Percentiles rank a stretch among this genome's conserved stretches.
Conservation (phyloP, 1,284 basidiomycete species). For the Xerocomus amazonicus region DNA sequence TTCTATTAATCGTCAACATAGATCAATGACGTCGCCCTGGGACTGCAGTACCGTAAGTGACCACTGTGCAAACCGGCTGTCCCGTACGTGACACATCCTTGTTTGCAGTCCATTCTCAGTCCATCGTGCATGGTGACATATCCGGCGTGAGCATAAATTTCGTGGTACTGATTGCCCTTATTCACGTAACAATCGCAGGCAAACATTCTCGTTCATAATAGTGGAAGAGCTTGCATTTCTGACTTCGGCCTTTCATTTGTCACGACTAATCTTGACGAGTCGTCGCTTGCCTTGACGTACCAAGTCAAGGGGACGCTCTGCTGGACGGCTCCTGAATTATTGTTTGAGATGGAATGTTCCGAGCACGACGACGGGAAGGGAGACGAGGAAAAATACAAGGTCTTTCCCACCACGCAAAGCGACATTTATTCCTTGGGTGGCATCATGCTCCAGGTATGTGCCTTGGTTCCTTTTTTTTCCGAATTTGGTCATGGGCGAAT, state of each 20-base stretch:
- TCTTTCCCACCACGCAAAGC: conserved; percentile 20
- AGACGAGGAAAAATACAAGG: background rate
- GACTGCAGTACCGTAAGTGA: conserved; percentile 25
- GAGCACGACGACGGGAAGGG: background rate
- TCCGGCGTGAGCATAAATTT: conserved; percentile 23
- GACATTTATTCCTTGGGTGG: conserved; percentile 26
- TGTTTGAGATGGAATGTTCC: conserved; percentile 5
- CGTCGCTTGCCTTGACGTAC: conserved; percentile 14
- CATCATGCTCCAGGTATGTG: conserved; percentile 23
- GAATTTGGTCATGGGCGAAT: background rate
- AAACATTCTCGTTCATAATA: conserved; percentile 18
- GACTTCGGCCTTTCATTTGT: conserved; percentile 24
- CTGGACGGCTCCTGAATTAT: conserved; percentile 24
- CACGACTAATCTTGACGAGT: conserved; percentile 5
- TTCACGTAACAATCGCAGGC: background rate
- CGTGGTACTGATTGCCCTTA: background rate
- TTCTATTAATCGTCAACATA: background rate
- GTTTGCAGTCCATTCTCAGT: conserved; percentile 20
- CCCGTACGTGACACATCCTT: background rate
- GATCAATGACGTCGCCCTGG: conserved; percentile 27
- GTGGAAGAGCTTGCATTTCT: conserved; percentile 23
- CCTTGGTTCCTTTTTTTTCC: background rate
- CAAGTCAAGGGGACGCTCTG: conserved; percentile 18
- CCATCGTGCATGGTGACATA: conserved; percentile 28
- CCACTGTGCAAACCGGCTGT: background rate